Conservation (phyloP, 2,329 filamentous ascomycete species). For the Cladosporium austrohemisphaericum region DNA sequence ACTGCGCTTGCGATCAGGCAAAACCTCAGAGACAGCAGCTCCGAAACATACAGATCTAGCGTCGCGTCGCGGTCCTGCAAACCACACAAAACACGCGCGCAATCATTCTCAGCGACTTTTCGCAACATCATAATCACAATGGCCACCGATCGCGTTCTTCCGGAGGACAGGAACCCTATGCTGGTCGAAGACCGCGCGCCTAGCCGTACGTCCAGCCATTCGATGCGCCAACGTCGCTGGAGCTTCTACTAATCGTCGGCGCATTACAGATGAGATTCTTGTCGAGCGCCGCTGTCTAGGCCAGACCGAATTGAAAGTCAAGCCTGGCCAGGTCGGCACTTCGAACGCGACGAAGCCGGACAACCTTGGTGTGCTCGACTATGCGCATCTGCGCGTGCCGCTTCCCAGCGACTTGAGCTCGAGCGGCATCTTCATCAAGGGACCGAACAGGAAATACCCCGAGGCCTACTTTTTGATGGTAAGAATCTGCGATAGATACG, state of each 20-base stretch:
- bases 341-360: slow-evolving; percentile 68
- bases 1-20: slow-evolving; percentile 4
- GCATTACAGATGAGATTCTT: slow-evolving; percentile 44
- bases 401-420: slow-evolving; percentile 81
- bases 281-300: slow-evolving; percentile 82
- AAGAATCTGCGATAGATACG: slow-evolving; percentile 29
- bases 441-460: slow-evolving; percentile 58
- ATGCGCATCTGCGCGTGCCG: slow-evolving; percentile 89
- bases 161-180: slow-evolving; percentile 61
- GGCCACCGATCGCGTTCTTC: slow-evolving; percentile 40
- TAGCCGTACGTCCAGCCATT: slow-evolving; percentile 51
- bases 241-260: slow-evolving; percentile 5
- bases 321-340: slow-evolving; percentile 68
- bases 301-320: slow-evolving; percentile 84
- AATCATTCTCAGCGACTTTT: slow-evolving; percentile 2
- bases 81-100: neutral
- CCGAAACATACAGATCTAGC: slow-evolving; percentile 15
- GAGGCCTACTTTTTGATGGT: slow-evolving; percentile 95
- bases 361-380: slow-evolving; percentile 83
- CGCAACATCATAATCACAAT: slow-evolving; percentile 3
- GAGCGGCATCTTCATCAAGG: slow-evolving; percentile 87
- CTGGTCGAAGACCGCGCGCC: slow-evolving; percentile 61
- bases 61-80: slow-evolving; percentile 13
- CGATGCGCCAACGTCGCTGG: slow-evolving; percentile 1
- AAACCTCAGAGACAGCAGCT: neutral